Percentiles rank a stretch among this genome's conserved stretches.
Evolutionary conservation across 1,139 yeast genomes (phyloP).

Genomic region (Candida sojae): DNA sequence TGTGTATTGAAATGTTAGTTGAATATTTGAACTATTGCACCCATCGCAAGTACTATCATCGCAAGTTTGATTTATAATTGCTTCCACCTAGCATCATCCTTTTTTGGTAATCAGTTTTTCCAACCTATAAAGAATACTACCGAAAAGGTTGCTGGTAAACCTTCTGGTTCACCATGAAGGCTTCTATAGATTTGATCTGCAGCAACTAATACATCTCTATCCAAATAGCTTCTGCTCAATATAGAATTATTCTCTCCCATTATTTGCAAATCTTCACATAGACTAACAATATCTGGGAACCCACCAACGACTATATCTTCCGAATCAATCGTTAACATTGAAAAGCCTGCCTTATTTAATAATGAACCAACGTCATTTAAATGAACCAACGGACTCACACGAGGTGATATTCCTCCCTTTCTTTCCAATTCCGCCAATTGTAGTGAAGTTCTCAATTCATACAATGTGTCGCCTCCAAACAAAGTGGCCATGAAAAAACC

Average conservation of each 20-base stretch:
- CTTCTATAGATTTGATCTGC: slow-evolving; percentile 74
- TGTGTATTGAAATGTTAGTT: no score
- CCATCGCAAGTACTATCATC: no score
- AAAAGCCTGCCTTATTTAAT: slow-evolving; percentile 74
- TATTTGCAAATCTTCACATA: slow-evolving; percentile 69
- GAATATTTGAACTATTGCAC: no score
- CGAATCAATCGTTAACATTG: slow-evolving; percentile 78
- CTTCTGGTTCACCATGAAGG: slow-evolving; percentile 67
- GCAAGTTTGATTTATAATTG: neutral
- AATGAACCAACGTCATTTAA: slow-evolving; percentile 75
- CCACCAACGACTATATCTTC: slow-evolving; percentile 79
- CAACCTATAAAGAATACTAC: slow-evolving; percentile 86
- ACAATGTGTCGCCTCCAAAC: slow-evolving; percentile 83
- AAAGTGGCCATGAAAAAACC: slow-evolving; percentile 84
- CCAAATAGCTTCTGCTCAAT: slow-evolving; percentile 52
- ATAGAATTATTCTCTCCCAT: slow-evolving; percentile 89
- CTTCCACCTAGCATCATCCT: neutral
- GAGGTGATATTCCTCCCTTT: slow-evolving; percentile 75
- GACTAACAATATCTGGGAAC: slow-evolving; percentile 71
- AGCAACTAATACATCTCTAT: slow-evolving; percentile 68
- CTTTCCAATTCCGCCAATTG: slow-evolving; percentile 85
- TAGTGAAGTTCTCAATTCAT: slow-evolving; percentile 74
- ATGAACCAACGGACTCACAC: slow-evolving; percentile 80
- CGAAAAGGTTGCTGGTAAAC: slow-evolving; percentile 65
- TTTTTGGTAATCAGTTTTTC: slow-evolving; percentile 49